Evolutionary conservation across 305 asterid genomes (phyloP), one percentile per base, ranked within the genome.

Genomic region (Striga hermonthica): DNA sequence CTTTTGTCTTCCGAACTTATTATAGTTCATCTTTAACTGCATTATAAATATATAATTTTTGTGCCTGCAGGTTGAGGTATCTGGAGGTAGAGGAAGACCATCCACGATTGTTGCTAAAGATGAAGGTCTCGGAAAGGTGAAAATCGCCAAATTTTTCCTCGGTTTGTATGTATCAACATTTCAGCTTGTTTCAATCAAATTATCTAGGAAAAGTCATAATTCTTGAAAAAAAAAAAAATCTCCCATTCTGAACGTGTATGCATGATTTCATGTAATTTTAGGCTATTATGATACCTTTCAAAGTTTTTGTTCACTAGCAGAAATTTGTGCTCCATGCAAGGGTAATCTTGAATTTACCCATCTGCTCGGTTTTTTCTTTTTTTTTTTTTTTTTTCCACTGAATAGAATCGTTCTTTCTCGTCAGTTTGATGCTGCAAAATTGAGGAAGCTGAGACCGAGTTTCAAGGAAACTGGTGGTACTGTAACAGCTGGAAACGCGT

Each of bases 401-500:
- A 71, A 36, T 41, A 0, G 31, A 22, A 55, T 57, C 56, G 48
- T 38, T 52, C 65, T 55, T 31, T 65, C 60, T 61, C 69, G 60
- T 77, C 79, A 93, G 99, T 90, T 93, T 79, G 99, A 93, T 81
- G 88, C 91, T 57, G 88, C 93, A 70, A 93, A 90, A 80, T 78
- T 93, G 84, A 93, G 86, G 80, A 93, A 90, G 83, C 88, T 93
- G 48, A 84, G 97, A 65, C 97, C 99, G 57, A 93, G 97, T 79
- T 93, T 93, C 81, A 93, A 93, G 96, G 97, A 88, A 76, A 82
- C 82, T 38, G 99, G 89, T 36, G 99, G 99, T 66, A 80, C 87
- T 38, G 99, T 93, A 67, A 93, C 99, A 48, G 96, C 99, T 58
- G 99, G 97, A 53, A 93, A 93, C 68, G 95, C 97, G 64, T 93